A percentile compares a stretch with the other conserved stretches of the same genome.
Evolutionary conservation across 2,329 filamentous ascomycete species (phyloP).

Genomic region (Lomentospora prolificans): DNA sequence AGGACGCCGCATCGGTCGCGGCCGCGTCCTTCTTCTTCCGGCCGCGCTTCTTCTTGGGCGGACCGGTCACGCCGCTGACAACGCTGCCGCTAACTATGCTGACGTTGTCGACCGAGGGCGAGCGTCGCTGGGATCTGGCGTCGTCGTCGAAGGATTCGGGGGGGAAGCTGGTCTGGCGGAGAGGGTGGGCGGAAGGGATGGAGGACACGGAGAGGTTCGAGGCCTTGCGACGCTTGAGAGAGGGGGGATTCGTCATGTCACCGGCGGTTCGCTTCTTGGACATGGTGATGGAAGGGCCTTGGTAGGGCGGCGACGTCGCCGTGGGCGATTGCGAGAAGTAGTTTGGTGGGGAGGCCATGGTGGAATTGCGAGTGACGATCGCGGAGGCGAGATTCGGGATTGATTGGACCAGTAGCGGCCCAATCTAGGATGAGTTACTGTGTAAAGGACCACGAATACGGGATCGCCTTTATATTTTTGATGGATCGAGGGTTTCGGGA

Average conservation of each 20-base stretch:
- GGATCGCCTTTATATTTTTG: too few relatives aligned
- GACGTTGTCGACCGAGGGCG: slow-evolving; percentile 53
- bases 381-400: not conserved
- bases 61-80: slow-evolving; percentile 30
- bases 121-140: slow-evolving; percentile 31
- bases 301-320: slow-evolving; percentile 45
- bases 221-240: slow-evolving; percentile 60
- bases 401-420: not conserved
- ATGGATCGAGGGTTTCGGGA: too few relatives aligned
- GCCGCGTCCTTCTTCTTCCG: slow-evolving; percentile 47
- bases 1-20: slow-evolving; percentile 30
- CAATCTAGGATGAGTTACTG: not conserved
- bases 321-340: slow-evolving; percentile 35
- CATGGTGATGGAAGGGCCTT: slow-evolving; percentile 31
- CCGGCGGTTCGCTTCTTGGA: slow-evolving; percentile 52
- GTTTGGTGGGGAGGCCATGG: slow-evolving; percentile 46
- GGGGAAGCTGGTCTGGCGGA: slow-evolving; percentile 74
- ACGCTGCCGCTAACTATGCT: slow-evolving; percentile 54
- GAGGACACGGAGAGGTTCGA: slow-evolving; percentile 51
- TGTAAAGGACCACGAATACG: too few relatives aligned
- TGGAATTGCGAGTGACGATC: not conserved
- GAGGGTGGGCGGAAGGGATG: slow-evolving; percentile 48
- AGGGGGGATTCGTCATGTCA: slow-evolving; percentile 40
- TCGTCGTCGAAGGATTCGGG: slow-evolving; percentile 35
- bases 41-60: slow-evolving; percentile 49